A percentile compares a stretch with the other conserved stretches of the same genome.
These are phyloP conservation scores for Quercus wislizeni DNA, from an alignment of 306 rosid genomes.

Conservation along the genomic window DNA sequence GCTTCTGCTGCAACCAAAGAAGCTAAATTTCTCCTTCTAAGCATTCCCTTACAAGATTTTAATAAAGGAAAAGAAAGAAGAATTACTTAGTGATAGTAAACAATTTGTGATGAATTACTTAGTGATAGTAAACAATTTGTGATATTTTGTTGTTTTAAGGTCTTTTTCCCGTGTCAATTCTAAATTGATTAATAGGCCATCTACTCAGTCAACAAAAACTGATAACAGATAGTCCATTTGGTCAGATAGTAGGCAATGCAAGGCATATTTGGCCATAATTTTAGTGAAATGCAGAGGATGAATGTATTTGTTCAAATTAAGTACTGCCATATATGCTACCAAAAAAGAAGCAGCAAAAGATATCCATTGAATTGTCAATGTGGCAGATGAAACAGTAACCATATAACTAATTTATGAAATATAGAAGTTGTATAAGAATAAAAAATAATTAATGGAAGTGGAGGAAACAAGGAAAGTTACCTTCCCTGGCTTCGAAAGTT, in stretches of 20 bases:
- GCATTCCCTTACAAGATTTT: conserved; percentile 62
- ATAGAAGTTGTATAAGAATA: background rate
- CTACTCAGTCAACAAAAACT: background rate
- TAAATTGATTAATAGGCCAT: background rate
- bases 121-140: background rate
- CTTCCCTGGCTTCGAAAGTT: conserved; percentile 72
- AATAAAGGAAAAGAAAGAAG: conserved; percentile 14
- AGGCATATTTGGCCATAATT: background rate
- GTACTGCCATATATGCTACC: background rate
- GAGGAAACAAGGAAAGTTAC: conserved; percentile 33
- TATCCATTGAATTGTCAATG: background rate
- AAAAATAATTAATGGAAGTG: background rate
- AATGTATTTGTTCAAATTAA: background rate
- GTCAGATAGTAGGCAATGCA: background rate
- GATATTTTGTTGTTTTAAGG: background rate
- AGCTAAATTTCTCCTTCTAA: conserved; percentile 80
- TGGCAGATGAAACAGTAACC: background rate
- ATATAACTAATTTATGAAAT: background rate
- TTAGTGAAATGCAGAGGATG: background rate
- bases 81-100: background rate
- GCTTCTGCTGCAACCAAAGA: conserved; percentile 77
- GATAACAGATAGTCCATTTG: background rate
- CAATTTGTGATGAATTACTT: background rate
- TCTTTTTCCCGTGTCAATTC: background rate
- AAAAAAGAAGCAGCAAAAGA: background rate